Conservation (phyloP, 306 rosid genomes). For the Sechiopsis laciniata region DNA sequence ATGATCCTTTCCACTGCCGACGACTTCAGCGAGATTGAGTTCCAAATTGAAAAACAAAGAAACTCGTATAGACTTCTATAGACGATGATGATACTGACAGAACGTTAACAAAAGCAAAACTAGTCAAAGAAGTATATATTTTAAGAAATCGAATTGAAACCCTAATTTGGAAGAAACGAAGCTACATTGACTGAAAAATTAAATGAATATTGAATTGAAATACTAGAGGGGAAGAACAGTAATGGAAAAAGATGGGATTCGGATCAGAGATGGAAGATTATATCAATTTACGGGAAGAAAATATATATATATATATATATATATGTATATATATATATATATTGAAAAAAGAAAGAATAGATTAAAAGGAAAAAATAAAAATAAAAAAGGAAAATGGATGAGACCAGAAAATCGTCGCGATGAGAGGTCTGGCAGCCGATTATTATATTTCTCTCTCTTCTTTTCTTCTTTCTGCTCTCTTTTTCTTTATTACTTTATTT, state of each 20-base stretch:
- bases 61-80: background rate
- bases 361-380: too few relatives aligned
- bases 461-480: too few relatives aligned
- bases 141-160: slow-evolving; percentile 16
- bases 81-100: background rate
- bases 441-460: too few relatives aligned
- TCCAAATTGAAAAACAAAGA: slow-evolving; percentile 4
- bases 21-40: background rate
- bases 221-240: background rate
- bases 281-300: background rate
- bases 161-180: slow-evolving; percentile 11
- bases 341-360: background rate
- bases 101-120: background rate
- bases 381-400: too few relatives aligned
- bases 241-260: slow-evolving; percentile 15
- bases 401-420: too few relatives aligned
- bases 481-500: too few relatives aligned
- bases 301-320: too few relatives aligned
- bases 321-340: too few relatives aligned
- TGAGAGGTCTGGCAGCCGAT: too few relatives aligned
- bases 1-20: slow-evolving; percentile 27
- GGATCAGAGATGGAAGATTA: background rate
- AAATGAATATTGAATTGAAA: too few relatives aligned
- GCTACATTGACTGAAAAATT: slow-evolving; percentile 8
- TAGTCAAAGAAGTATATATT: slow-evolving; percentile 7